These are phyloP conservation scores for Sporodiniella umbellata DNA, from an alignment of 371 early-diverging fungal genomes.

Conservation along the genomic window DNA sequence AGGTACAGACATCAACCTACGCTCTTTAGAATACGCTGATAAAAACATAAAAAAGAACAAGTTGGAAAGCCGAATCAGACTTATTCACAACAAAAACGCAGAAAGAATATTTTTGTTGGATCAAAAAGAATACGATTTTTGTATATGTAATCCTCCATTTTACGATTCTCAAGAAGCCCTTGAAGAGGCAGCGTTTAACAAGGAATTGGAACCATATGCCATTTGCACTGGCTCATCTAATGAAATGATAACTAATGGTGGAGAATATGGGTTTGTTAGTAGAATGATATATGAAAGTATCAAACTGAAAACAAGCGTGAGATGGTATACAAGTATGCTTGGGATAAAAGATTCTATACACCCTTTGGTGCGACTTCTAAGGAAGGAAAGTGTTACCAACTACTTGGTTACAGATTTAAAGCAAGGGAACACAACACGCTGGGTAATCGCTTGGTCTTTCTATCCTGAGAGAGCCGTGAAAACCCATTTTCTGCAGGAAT, in stretches of 20 bases:
- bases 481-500: slow-evolving; percentile 18
- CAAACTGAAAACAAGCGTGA: slow-evolving; percentile 24
- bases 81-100: slow-evolving; percentile 33
- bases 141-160: slow-evolving; percentile 80
- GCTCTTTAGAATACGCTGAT: slow-evolving; percentile 49
- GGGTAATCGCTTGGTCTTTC: slow-evolving; percentile 71
- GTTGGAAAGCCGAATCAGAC: slow-evolving; percentile 38
- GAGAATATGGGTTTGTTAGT: slow-evolving; percentile 59
- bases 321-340: slow-evolving; percentile 69
- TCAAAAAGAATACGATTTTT: slow-evolving; percentile 44
- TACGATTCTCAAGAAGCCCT: slow-evolving; percentile 50
- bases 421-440: slow-evolving; percentile 58
- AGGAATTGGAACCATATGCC: slow-evolving; percentile 45
- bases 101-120: slow-evolving; percentile 25
- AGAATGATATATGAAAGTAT: slow-evolving; percentile 60
- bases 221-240: slow-evolving; percentile 56
- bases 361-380: slow-evolving; percentile 32
- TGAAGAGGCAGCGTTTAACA: slow-evolving; percentile 30
- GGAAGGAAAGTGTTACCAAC: slow-evolving; percentile 35
- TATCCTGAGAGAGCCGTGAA: slow-evolving; percentile 26
- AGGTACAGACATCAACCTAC: slow-evolving; percentile 59
- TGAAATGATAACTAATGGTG: slow-evolving; percentile 69
- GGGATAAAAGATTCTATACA: slow-evolving; percentile 53
- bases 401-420: slow-evolving; percentile 50
- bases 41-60: slow-evolving; percentile 54